Base-by-base conservation (phyloP, 2,329 filamentous ascomycete genomes). In the Calonectria henricotiae region DNA sequence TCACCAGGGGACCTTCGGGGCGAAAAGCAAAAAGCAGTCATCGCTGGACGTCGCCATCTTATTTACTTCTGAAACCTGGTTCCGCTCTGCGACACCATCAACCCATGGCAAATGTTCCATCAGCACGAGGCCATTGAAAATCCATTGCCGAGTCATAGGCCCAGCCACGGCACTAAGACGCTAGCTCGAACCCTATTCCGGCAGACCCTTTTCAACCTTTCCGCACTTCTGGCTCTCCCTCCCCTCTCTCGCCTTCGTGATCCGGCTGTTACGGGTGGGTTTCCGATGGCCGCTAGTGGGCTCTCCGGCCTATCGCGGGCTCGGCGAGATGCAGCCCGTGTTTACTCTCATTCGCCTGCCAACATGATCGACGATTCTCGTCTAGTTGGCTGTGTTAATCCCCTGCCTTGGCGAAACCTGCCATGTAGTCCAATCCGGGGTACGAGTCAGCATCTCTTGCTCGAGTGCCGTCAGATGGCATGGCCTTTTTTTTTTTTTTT, bases 131-230 rank as follows among this genome's bases (percentile, higher is more conserved):
- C 51, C 35, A 32, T 58, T 58, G 32, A 58, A n/a, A 58, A 58
- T 39, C 12, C 20, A 58, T 39, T 27, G 20, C 25, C 35, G 35
- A 23, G 51, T 37, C 51, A 55, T 23, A 55, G 47, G 47, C 30
- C 47, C n/a, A 20, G 23, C 35, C 61, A 13, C 17, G 43, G 27
- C 17, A 39, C 62, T 54, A 58, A 46, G 15, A 12, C 17, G 20
- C 37, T 30, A 37, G 35, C 49, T 20, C n/a, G 44, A 65, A 65
- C 49, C 49, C 49, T 65, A 58, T 58, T 65, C 27, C 32, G 47
- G 49, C 47, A 41, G 17, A 23, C 35, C 47, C 41, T 49, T 15
- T 17, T n/a, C 39, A 25, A 55, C 25, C 27, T 49, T 39, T 41
- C 13, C 27, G 49, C 30, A 5, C 46, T 23, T n/a, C 3, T 47